Evolutionary conservation across 441 rosid species (phyloP).

Genomic region (Geranium incanum): DNA sequence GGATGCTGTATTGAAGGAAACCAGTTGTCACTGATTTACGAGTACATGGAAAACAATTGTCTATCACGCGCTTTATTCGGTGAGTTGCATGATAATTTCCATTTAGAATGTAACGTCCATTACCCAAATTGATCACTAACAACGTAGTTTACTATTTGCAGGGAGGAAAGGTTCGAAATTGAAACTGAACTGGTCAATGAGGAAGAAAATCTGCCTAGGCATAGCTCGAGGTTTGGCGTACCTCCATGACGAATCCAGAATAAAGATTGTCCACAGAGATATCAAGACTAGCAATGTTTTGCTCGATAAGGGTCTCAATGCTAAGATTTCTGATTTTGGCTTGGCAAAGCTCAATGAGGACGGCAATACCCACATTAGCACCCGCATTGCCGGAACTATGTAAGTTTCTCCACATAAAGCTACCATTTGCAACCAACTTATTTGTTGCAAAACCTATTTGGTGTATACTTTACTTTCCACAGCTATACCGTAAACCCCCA

Average conservation of each 20-base stretch:
- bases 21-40: slow-evolving; percentile 57
- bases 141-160: slow-evolving; percentile 11
- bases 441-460: too few relatives aligned
- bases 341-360: slow-evolving; percentile 71
- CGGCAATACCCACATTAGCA: slow-evolving; percentile 65
- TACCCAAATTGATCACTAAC: not conserved
- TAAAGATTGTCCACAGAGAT: slow-evolving; percentile 84
- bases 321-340: slow-evolving; percentile 84
- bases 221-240: slow-evolving; percentile 72
- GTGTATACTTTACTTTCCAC: too few relatives aligned
- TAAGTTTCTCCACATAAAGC: slow-evolving; percentile 27
- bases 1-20: slow-evolving; percentile 85
- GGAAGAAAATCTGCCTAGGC: slow-evolving; percentile 61
- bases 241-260: slow-evolving; percentile 78
- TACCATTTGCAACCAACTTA: too few relatives aligned
- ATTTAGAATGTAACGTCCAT: not conserved
- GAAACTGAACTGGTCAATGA: slow-evolving; percentile 61
- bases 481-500: too few relatives aligned
- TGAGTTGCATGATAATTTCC: slow-evolving; percentile 10
- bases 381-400: slow-evolving; percentile 81
- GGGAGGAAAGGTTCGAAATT: slow-evolving; percentile 45
- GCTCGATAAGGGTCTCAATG: slow-evolving; percentile 60
- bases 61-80: slow-evolving; percentile 74
- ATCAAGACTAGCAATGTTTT: slow-evolving; percentile 78
- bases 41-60: slow-evolving; percentile 73